Percentiles rank a stretch among this genome's conserved stretches.
These are phyloP conservation scores for Saksenaea vasiformis DNA, from an alignment of 371 early-diverging fungal genomes.

Conservation along the genomic window DNA sequence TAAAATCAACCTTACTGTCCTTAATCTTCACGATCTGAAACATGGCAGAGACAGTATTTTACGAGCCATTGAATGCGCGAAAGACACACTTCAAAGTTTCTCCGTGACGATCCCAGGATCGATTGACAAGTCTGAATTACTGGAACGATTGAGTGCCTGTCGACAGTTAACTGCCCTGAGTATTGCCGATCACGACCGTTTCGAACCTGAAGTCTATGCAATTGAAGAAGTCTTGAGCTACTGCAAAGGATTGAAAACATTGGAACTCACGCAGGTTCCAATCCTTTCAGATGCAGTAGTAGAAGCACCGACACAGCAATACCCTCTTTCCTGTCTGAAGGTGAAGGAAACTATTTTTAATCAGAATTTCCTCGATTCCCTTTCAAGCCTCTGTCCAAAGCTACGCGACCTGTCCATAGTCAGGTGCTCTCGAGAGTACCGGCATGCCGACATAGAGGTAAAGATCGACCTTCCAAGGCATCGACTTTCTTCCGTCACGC, in stretches of 20 bases:
- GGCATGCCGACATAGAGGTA: not conserved
- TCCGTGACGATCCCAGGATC: not conserved
- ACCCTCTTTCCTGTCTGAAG: not conserved
- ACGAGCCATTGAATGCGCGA: not conserved
- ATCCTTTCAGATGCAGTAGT: not conserved
- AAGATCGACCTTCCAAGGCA: not conserved
- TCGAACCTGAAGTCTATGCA: conserved; percentile 40
- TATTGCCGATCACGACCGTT: conserved; percentile 63
- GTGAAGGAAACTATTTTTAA: not conserved
- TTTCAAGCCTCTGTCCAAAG: not conserved
- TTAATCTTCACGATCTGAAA: not conserved
- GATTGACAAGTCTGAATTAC: not conserved
- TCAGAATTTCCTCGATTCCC: not conserved
- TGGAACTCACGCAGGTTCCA: not conserved
- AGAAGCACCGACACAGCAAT: not conserved
- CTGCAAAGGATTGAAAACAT: not conserved
- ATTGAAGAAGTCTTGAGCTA: conserved; percentile 25
- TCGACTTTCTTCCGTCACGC: not conserved
- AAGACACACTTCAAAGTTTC: not conserved
- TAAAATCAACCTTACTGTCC: not conserved
- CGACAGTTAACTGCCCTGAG: not conserved
- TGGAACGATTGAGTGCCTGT: not conserved
- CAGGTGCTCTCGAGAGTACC: not conserved
- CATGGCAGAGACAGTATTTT: not conserved
- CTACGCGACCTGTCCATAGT: not conserved